A percentile compares a stretch with the other conserved stretches of the same genome.
Conservation (phyloP, 1,139 yeast species). For the Sugiyamaella sp. region DNA sequence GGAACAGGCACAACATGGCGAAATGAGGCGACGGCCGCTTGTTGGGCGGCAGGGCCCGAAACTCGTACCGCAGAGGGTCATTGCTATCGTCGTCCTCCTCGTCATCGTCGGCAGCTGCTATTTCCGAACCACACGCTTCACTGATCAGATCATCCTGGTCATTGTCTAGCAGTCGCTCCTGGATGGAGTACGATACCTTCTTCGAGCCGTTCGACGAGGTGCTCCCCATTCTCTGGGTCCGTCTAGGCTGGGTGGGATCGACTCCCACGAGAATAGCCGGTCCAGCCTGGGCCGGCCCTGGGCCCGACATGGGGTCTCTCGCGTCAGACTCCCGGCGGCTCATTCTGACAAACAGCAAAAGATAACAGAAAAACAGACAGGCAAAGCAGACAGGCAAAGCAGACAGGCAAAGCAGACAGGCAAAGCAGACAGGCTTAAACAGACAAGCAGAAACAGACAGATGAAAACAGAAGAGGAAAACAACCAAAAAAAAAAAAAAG, state of each 20-base stretch:
- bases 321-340: neutral
- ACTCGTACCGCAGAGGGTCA: constrained; percentile 20
- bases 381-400: neutral
- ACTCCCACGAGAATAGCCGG: neutral
- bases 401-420: neutral
- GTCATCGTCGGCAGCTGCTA: constrained; percentile 10
- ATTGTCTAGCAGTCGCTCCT: constrained; percentile 8
- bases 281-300: too few relatives aligned
- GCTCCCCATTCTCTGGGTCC: constrained; percentile 9
- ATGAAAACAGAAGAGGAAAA: too few relatives aligned
- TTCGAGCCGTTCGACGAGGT: constrained; percentile 5
- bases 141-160: constrained; percentile 10
- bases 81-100: constrained; percentile 11
- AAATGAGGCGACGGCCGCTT: constrained; percentile 23
- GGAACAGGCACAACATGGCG: constrained; percentile 12
- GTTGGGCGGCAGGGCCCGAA: constrained; percentile 17
- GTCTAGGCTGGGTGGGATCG: neutral
- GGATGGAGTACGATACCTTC: constrained; percentile 9
- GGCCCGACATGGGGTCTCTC: neutral
- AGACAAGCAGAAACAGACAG: neutral
- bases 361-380: neutral
- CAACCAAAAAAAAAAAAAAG: too few relatives aligned
- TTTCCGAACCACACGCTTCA: constrained; percentile 17
- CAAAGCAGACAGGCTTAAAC: neutral
- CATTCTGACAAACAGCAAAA: neutral